Evolutionary conservation across 1,139 yeast genomes (phyloP).

Genomic region (Citeromyces siamensis): DNA sequence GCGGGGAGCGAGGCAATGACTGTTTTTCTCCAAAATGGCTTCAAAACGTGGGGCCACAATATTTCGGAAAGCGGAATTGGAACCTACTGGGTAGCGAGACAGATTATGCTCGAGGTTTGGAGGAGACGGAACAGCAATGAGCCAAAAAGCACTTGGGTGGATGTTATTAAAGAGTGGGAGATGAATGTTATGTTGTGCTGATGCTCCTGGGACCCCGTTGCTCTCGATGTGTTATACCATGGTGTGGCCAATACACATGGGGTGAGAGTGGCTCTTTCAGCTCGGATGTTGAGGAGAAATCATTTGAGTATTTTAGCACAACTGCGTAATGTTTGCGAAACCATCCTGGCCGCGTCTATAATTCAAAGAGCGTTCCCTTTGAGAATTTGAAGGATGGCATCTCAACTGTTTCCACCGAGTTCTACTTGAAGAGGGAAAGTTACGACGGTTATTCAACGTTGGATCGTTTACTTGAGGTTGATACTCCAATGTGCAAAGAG

Average conservation of each 20-base stretch:
- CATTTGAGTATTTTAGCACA: neutral
- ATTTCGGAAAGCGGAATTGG: conserved; percentile 68
- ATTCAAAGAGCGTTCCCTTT: no score
- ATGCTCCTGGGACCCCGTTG: no score
- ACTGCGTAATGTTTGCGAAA: neutral
- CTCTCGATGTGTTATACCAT: no score
- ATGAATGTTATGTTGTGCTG: conserved; percentile 67
- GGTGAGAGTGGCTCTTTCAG: neutral
- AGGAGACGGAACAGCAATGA: conserved; percentile 50
- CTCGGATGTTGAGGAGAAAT: neutral
- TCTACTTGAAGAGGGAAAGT: no score
- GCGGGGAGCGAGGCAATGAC: conserved; percentile 79
- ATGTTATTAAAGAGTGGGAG: conserved; percentile 74
- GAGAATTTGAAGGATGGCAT: no score
- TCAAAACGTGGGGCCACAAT: conserved; percentile 72
- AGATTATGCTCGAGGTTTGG: conserved; percentile 84
- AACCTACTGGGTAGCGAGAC: conserved; percentile 78
- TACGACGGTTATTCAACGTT: no score
- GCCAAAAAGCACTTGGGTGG: conserved; percentile 60
- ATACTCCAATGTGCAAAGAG: no score
- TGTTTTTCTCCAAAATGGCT: conserved; percentile 45
- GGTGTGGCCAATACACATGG: no score
- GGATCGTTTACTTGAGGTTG: no score
- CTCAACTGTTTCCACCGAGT: no score
- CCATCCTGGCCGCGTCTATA: no score